phyloP scores from a whole-genome alignment of 352 stramenopile genomes.

The Aphanomyces euteiches region DNA sequence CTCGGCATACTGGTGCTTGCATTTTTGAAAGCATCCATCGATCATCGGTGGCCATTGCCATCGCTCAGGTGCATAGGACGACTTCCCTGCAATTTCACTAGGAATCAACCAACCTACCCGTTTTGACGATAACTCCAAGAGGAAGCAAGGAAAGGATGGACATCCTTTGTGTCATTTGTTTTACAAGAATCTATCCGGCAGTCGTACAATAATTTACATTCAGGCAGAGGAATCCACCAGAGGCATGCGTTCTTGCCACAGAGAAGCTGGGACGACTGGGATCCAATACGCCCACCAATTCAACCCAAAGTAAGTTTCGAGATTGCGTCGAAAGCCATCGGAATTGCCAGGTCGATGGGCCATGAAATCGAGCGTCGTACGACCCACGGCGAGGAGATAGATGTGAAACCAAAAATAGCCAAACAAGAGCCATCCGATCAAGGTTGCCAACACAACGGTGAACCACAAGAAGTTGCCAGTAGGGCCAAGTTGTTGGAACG shows the following conservation, averaged over 20 bases:
- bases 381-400: slow-evolving; percentile 56
- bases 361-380: slow-evolving; percentile 78
- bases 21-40: no score
- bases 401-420: slow-evolving; percentile 76
- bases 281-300: slow-evolving; percentile 56
- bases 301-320: slow-evolving; percentile 63
- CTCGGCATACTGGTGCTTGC: no score
- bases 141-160: no score
- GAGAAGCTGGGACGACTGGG: slow-evolving; percentile 41
- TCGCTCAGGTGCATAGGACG: no score
- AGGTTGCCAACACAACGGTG: slow-evolving; percentile 30
- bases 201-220: no score
- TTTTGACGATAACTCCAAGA: no score
- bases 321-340: slow-evolving; percentile 41
- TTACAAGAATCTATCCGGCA: no score
- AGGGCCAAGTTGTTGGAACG: slow-evolving; percentile 31
- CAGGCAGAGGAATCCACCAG: no score
- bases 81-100: no score
- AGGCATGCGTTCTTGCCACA: background rate
- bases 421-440: slow-evolving; percentile 50
- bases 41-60: no score
- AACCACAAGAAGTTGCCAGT: slow-evolving; percentile 34
- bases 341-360: slow-evolving; percentile 50
- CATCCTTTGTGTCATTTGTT: no score
- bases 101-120: no score